Evolutionary conservation across 2,329 filamentous ascomycete species (phyloP).

Genomic region (Onygenales sp.): DNA sequence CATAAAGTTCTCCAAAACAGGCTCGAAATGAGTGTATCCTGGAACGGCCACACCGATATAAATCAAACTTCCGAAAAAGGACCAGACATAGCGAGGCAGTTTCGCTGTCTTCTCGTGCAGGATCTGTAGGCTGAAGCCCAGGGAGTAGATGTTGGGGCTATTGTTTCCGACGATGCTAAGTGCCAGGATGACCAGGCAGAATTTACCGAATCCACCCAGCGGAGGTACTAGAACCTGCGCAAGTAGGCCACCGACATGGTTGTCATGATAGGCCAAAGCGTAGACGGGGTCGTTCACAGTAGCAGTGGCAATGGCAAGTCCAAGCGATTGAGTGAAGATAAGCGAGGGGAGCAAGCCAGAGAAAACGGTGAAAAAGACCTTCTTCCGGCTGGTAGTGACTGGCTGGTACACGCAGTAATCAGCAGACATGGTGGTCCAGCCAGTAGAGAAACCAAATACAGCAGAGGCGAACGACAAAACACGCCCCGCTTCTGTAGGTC

Average conservation of each 20-base stretch:
- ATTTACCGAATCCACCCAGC: conserved; percentile 60
- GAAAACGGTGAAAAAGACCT: conserved; percentile 62
- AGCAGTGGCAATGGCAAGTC: conserved; percentile 59
- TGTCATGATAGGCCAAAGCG: conserved; percentile 42
- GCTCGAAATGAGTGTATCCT: conserved; percentile 56
- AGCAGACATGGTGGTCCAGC: conserved; percentile 66
- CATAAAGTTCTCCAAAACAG: conserved; percentile 62
- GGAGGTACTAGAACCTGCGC: conserved; percentile 51
- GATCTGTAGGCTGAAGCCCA: conserved; percentile 58
- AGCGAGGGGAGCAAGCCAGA: conserved; percentile 61
- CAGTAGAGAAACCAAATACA: conserved; percentile 59
- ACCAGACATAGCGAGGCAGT: conserved; percentile 61
- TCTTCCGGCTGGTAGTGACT: conserved; percentile 45
- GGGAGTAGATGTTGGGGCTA: conserved; percentile 64
- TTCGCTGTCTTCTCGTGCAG: conserved; percentile 49
- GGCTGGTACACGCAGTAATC: conserved; percentile 79
- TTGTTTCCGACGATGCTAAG: conserved; percentile 62
- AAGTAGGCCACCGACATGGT: conserved; percentile 58
- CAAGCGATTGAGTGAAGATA: conserved; percentile 64
- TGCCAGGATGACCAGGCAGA: conserved; percentile 59
- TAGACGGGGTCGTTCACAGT: conserved; percentile 52
- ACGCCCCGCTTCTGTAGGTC: conserved; percentile 50
- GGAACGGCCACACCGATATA: conserved; percentile 63
- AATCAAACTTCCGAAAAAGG: conserved; percentile 49
- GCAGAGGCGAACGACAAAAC: conserved; percentile 58